Base-by-base conservation (phyloP, 129 eudicot species). In the Oenanthe sinensis region DNA sequence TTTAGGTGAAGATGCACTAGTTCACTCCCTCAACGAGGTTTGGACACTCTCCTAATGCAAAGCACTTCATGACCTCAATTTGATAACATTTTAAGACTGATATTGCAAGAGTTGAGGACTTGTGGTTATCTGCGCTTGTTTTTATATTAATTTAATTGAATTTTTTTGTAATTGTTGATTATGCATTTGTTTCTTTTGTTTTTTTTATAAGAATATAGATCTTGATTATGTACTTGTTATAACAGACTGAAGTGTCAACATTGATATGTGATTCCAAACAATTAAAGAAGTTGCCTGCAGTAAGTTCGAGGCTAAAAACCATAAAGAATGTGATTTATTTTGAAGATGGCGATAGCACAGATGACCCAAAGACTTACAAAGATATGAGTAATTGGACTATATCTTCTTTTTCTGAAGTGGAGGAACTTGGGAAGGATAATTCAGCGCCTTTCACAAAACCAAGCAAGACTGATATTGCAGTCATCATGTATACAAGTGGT, bases 401-500 rank as follows among this genome's bases (percentile, higher is more conserved):
- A 44, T 79, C 88, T 19, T 87, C 97, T 24, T 95, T 95, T 33
- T 60, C 85, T 47, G 97, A 91, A 82, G 96, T 95, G 82, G 98
- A 95, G 81, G 85, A 86, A 77, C 77, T 85, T 78, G 98, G 98
- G 70, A 82, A 76, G 86, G 65, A 78, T 70, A 86, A 47, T 77
- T 88, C 91, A 70, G 83, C 80, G 77, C 77, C 46, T 43, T 84
- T 93, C 52, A 83, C 86, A 63, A 77, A 91, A 69, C 98, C 98
- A 6, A 82, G 79, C 77, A 88, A 95, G 87, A 87, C 86, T 83
- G 97, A 95, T 80, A 79, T 90, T 87, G 98, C 98, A 77, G 94
- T 95, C 77, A 88, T 95, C 81, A 95, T 95, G 98, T 95, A 95
- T 84, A 95, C 98, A 67, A 95, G 98, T 88, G 97, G 98, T 78